Base-by-base conservation (phyloP, 352 stramenopile species). In the Phytopythium vexans region DNA sequence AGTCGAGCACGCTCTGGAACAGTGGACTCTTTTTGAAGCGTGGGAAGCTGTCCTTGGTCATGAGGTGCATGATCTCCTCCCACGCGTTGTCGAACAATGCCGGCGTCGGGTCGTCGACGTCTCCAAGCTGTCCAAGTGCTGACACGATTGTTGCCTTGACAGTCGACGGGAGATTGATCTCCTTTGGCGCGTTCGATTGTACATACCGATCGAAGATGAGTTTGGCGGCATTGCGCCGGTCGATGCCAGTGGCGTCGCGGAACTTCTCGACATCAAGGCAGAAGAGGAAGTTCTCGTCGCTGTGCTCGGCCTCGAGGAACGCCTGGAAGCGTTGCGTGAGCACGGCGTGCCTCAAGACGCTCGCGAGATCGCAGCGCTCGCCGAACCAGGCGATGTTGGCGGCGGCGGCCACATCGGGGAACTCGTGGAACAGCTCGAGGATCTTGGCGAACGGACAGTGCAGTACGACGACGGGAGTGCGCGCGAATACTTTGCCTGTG, bases 41-140 rank as follows among this genome's bases (percentile, higher is more conserved):
- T 8, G 76, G 77, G 47, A 92, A 91, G 35, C 75, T 89, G 63
- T 92, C 80, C 52, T 89, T 88, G 34, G 64, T 83, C 77, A 91
- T 89, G 27, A 91, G 60, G n/a, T 64, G 65, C 75, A 85, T 89
- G 62, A 92, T 92, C 66, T 92, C 79, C 35, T 89, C 68, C 43
- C 68, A 80, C 3, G 82, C 71, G 0, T 66, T 53, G 40, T 89
- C 73, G 32, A 85, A 90, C 38, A 92, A 82, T 0, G 49, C 54
- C 4, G 66, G 37, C 0, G 47, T 31, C n/a, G 66, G 58, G 9
- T 60, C 64, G 15, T 61, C 52, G 44, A 86, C 54, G 14, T 59
- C 51, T 5, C 72, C 60, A 0, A 74, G 16, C 5, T 50, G 41
- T 9, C 40, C 43, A 11, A 45, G 15, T 3, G 33, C 37, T 14